A percentile compares a stretch with the other conserved stretches of the same genome.
These are phyloP conservation scores for Saccharata proteae DNA, from an alignment of 2,329 filamentous ascomycete genomes.

Conservation along the genomic window DNA sequence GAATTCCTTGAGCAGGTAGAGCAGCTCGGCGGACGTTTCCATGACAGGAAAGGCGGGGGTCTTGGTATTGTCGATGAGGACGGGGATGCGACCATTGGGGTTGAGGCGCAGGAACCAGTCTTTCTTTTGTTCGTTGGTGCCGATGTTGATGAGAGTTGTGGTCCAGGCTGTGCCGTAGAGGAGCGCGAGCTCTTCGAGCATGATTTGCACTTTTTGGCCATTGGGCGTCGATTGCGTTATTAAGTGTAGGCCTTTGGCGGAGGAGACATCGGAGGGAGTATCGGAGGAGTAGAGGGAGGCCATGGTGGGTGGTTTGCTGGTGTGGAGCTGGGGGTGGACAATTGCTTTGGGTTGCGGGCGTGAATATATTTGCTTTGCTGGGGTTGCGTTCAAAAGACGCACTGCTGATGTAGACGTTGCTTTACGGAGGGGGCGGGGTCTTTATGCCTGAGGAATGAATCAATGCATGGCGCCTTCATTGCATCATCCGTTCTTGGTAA, in stretches of 20 bases:
- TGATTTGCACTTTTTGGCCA: constrained; percentile 40
- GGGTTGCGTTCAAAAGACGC: too few species aligned
- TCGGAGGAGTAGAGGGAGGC: constrained; percentile 32
- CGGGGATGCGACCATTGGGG: constrained; percentile 8
- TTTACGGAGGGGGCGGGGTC: too few species aligned
- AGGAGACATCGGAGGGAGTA: constrained; percentile 33
- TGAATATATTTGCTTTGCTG: too few species aligned
- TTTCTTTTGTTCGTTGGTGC: constrained; percentile 43
- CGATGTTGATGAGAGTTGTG: constrained; percentile 24
- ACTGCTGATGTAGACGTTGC: too few species aligned
- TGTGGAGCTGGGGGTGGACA: background rate
- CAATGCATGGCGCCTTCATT: too few species aligned
- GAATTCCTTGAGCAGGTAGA: constrained; percentile 39
- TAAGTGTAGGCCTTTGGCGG: constrained; percentile 39
- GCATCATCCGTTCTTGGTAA: too few species aligned
- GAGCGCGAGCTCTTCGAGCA: constrained; percentile 43
- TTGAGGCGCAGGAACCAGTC: constrained; percentile 41
- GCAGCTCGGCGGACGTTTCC: constrained; percentile 41
- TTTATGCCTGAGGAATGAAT: too few species aligned
- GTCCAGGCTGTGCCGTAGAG: constrained; percentile 28
- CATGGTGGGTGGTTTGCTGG: constrained; percentile 17
- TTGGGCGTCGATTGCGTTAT: constrained; percentile 41
- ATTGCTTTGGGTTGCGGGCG: too few species aligned
- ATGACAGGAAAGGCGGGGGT: constrained; percentile 32
- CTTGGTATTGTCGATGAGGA: constrained; percentile 6